Conservation (phyloP, 495 filamentous ascomycete species). For the Penicillium paradoxum region DNA sequence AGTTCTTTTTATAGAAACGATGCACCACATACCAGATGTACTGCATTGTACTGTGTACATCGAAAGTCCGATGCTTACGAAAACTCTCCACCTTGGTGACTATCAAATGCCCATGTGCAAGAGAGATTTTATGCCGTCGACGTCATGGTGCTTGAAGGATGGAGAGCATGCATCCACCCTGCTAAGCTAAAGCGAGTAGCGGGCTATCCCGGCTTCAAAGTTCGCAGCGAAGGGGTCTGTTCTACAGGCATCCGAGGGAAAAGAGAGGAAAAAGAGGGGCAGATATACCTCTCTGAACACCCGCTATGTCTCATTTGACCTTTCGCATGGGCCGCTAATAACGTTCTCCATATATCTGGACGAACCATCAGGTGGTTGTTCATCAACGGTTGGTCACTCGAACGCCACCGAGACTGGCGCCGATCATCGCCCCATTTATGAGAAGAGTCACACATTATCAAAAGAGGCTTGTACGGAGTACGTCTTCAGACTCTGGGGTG, state of each 20-base stretch:
- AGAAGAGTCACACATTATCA: background rate
- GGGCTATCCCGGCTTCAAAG: background rate
- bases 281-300: no score
- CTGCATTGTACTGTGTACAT: background rate
- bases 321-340: background rate
- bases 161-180: background rate
- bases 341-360: background rate
- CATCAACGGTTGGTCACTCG: background rate
- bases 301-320: background rate
- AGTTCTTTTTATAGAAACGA: constrained; percentile 8
- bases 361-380: background rate
- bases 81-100: background rate
- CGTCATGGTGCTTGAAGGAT: constrained; percentile 5
- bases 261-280: background rate
- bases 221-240: background rate
- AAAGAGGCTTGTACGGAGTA: constrained; percentile 1
- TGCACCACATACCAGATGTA: background rate
- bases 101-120: background rate
- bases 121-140: background rate
- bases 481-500: background rate
- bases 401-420: background rate
- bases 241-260: background rate
- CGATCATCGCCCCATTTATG: background rate
- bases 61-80: background rate
- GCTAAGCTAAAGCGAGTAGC: background rate